Percentiles rank a stretch among this genome's conserved stretches.
These are phyloP conservation scores for Moesziomyces parantarcticus DNA, from an alignment of 1,284 basidiomycete genomes.

Conservation along the genomic window DNA sequence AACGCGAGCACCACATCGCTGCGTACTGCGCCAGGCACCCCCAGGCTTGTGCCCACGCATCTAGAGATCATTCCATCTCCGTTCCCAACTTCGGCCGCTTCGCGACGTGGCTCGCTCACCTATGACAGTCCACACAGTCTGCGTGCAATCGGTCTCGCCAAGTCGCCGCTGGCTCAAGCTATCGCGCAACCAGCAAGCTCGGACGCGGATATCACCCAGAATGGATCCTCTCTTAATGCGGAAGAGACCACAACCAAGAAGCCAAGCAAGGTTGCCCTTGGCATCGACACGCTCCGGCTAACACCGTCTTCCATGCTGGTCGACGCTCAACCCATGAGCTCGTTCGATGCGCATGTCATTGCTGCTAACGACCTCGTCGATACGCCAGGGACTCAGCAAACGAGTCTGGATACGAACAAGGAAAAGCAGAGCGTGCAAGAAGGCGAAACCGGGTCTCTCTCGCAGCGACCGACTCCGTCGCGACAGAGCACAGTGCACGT, in stretches of 20 bases:
- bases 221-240: not conserved
- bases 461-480: constrained; percentile 4
- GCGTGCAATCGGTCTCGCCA: constrained; percentile 12
- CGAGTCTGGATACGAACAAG: not conserved
- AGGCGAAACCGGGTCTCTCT: not conserved
- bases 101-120: constrained; percentile 38
- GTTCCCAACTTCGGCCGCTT: constrained; percentile 39
- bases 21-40: constrained; percentile 48
- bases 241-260: not conserved
- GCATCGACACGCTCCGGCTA: constrained; percentile 12
- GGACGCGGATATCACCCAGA: not conserved
- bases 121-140: constrained; percentile 31
- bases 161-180: constrained; percentile 24
- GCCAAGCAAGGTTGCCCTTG: not conserved
- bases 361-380: not conserved
- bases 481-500: constrained; percentile 21
- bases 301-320: constrained; percentile 38
- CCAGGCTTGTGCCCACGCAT: constrained; percentile 51
- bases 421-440: not conserved
- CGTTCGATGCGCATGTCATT: not conserved
- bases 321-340: constrained; percentile 5
- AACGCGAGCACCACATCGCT: constrained; percentile 40
- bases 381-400: not conserved
- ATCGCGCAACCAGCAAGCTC: constrained; percentile 6
- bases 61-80: constrained; percentile 56